Evolutionary conservation across 345 rosid species (phyloP).

Genomic region (Dovyalis caffra): DNA sequence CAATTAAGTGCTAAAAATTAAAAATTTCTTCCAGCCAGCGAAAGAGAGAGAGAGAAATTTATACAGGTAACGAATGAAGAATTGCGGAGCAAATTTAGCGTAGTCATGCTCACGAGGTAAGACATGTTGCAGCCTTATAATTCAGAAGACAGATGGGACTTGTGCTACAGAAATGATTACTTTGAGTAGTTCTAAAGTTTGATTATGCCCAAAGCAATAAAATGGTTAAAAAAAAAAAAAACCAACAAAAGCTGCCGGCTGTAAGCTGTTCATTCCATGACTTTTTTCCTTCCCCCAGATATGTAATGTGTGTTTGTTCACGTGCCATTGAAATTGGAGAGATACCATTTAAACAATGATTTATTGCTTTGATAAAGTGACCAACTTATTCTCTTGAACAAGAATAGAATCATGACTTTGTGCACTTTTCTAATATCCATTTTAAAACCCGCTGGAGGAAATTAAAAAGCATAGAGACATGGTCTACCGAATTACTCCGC

Average conservation of each 20-base stretch:
- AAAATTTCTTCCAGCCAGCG: too few species aligned
- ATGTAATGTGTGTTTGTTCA: too few species aligned
- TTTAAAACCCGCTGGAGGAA: too few species aligned
- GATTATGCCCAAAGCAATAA: slow-evolving; percentile 7
- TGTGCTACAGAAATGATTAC: slow-evolving; percentile 23
- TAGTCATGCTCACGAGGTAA: neutral
- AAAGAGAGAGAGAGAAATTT: too few species aligned
- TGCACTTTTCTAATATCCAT: neutral
- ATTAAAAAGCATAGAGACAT: too few species aligned
- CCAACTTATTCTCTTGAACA: slow-evolving; percentile 7
- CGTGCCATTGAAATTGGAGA: slow-evolving; percentile 27
- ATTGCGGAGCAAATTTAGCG: too few species aligned
- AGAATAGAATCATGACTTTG: slow-evolving; percentile 8
- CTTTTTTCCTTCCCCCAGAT: too few species aligned
- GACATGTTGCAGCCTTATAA: slow-evolving; percentile 28
- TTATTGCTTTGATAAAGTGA: slow-evolving; percentile 3
- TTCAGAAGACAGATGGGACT: slow-evolving; percentile 31
- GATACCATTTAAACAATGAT: slow-evolving; percentile 10
- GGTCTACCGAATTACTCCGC: too few species aligned
- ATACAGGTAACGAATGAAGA: too few species aligned
- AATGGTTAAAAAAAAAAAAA: neutral
- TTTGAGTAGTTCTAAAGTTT: slow-evolving; percentile 19
- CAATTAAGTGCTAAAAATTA: too few species aligned
- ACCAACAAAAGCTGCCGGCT: slow-evolving; percentile 22
- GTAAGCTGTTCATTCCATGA: slow-evolving; percentile 12